Percentiles rank a stretch among this genome's conserved stretches.
Conservation (phyloP, 129 eudicot species). For the Tanacetum coccineum region DNA sequence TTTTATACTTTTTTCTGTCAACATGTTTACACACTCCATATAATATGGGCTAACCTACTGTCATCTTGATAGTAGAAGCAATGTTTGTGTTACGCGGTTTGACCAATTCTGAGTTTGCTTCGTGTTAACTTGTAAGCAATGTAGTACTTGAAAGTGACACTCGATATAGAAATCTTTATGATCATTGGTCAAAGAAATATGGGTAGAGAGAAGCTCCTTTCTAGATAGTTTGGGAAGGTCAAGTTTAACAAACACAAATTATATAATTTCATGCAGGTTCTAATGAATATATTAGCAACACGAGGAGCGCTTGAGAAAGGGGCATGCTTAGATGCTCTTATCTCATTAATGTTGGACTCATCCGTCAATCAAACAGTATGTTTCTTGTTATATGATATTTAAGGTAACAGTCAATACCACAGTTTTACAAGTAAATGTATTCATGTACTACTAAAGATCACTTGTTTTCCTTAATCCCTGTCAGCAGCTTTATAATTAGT, state of each 20-base stretch:
- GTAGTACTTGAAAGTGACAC: background rate
- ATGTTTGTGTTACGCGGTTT: background rate
- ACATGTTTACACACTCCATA: too few relatives aligned
- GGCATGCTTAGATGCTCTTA: constrained; percentile 81
- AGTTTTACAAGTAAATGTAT: background rate
- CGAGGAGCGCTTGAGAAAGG: constrained; percentile 92
- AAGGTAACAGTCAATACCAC: background rate
- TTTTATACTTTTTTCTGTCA: too few relatives aligned
- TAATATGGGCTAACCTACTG: too few relatives aligned
- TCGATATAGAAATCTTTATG: background rate
- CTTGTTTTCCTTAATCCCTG: background rate
- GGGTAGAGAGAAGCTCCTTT: too few relatives aligned
- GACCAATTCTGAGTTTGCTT: background rate
- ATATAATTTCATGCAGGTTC: constrained; percentile 51
- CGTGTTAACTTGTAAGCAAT: background rate
- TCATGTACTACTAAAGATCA: constrained; percentile 1
- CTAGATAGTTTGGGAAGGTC: too few relatives aligned
- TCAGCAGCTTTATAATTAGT: constrained; percentile 4
- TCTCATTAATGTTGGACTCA: constrained; percentile 89
- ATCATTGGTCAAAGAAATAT: background rate
- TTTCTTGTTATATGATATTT: background rate
- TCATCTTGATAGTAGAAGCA: background rate
- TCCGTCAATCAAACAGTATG: constrained; percentile 80
- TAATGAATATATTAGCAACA: constrained; percentile 81
- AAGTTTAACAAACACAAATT: too few relatives aligned